Percentiles rank a stretch among this genome's conserved stretches.
These are phyloP conservation scores for Claviceps citrina DNA, from an alignment of 2,329 filamentous ascomycete species.

Conservation along the genomic window DNA sequence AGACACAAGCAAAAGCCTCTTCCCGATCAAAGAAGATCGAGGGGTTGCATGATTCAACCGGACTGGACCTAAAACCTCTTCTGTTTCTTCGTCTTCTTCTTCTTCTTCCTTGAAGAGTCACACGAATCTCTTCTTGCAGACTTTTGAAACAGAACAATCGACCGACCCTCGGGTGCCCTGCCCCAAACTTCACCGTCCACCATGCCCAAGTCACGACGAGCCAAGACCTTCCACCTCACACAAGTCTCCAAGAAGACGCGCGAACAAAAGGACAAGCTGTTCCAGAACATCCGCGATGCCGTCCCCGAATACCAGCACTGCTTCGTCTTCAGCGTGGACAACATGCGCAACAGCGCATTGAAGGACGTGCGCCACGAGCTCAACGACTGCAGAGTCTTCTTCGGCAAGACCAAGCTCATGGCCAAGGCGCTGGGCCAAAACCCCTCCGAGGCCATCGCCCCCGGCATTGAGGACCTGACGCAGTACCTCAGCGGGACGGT, in stretches of 20 bases:
- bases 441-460: conserved; percentile 63
- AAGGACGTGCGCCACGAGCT: conserved; percentile 81
- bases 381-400: conserved; percentile 67
- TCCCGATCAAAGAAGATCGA: too few species aligned
- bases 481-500: conserved; percentile 65
- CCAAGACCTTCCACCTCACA: conserved; percentile 76
- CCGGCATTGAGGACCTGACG: conserved; percentile 57
- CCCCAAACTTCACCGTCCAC: conserved; percentile 14
- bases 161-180: too few species aligned
- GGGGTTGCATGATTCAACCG: too few species aligned
- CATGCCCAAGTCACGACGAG: conserved; percentile 96
- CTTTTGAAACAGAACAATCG: too few species aligned
- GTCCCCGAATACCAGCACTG: conserved; percentile 77
- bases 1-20: background rate
- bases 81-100: background rate
- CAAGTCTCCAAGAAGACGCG: conserved; percentile 84
- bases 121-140: background rate
- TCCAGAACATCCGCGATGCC: conserved; percentile 72
- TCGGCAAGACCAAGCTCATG: conserved; percentile 99
- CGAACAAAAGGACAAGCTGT: conserved; percentile 82
- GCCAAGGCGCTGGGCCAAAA: conserved; percentile 75
- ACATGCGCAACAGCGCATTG: conserved; percentile 95
- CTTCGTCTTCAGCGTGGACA: conserved; percentile 86
- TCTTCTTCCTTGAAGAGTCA: background rate
- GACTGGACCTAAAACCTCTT: too few species aligned